Base-by-base conservation (phyloP, 169 alveolate species). In the Babesia sp. region DNA sequence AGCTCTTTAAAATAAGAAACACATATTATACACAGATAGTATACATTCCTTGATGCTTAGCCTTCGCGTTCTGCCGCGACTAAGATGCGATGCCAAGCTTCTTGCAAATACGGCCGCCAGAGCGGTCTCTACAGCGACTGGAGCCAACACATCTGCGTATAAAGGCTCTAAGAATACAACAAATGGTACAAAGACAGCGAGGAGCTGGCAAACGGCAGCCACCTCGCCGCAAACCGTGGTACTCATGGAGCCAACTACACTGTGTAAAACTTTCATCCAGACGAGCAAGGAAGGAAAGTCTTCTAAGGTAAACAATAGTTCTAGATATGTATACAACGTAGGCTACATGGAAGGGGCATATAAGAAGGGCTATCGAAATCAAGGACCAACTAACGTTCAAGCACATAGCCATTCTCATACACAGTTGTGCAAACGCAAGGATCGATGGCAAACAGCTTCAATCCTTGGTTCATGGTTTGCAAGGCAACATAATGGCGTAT, bases 1-100 rank as follows among this genome's bases (percentile, higher is more conserved):
- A 50, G 88, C 93, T 24, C 67, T 80, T 44, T 50, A 63, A 83
- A 63, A 26, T 73, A 14, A 20, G 20, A 24, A 33, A n/a, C 72
- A 1, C 31, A 2, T 14, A 18, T n/a, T 70, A 54, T 44, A 14
- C 9, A 46, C 24, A 33, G n/a, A 44, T 16, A n/a, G 31, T 56
- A 29, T n/a, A 28, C 28, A 61, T 64, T 4, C 16, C 29, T 64
- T 36, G 41, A 64, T 64, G 74, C 53, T 45, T 9, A 16, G 39
- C 34, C 46, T 50, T 18, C 63, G 74, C 31, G 45, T 61, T 2
- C 57, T 34, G 41, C 50, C 31, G 39, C 46, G 37, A 48, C 74
- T 22, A 33, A 8, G 24, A 18, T 12, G 59, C 61, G 61, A n/a
- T 45, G 63, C 26, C 64, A 22, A 20, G 12, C 53, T 31, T 11